Evolutionary conservation across 139 green algal genomes (phyloP).

Genomic region (Dunaliella primolecta): DNA sequence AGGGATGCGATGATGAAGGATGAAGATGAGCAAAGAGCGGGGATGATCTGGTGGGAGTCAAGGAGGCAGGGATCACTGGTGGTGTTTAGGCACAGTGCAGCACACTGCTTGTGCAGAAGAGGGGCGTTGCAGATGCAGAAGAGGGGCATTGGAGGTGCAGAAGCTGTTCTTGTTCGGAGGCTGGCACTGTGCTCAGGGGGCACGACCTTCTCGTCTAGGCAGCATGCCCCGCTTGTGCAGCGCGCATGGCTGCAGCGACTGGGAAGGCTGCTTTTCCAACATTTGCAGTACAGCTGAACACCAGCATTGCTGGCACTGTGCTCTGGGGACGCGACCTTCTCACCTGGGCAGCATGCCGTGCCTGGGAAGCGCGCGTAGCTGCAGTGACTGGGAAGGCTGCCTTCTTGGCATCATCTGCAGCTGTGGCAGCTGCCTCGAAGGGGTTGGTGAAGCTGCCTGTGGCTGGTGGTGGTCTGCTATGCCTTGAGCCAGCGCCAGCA

Average conservation of each 20-base stretch:
- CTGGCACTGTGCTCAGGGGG: no score
- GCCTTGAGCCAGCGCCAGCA: no score
- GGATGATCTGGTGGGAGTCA: neutral
- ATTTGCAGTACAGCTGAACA: neutral
- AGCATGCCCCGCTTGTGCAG: neutral
- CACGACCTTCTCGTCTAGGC: neutral
- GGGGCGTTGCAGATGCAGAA: neutral
- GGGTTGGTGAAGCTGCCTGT: no score
- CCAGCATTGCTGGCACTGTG: no score
- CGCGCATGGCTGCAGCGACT: neutral
- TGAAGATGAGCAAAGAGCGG: no score
- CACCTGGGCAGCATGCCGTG: neutral
- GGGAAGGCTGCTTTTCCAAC: neutral
- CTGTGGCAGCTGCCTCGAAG: no score
- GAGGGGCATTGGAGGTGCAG: no score
- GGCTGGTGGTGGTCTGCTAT: no score
- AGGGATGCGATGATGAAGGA: no score
- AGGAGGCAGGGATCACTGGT: neutral
- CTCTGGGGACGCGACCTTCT: neutral
- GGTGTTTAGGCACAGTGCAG: neutral
- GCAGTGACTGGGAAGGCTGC: neutral
- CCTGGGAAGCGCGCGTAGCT: neutral
- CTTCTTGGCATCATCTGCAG: neutral
- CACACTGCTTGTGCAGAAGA: neutral
- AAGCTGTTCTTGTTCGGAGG: no score